A percentile compares a stretch with the other conserved stretches of the same genome.
phyloP scores from a whole-genome alignment of 164 flowering plant genomes.

The Amborella trichopoda region DNA sequence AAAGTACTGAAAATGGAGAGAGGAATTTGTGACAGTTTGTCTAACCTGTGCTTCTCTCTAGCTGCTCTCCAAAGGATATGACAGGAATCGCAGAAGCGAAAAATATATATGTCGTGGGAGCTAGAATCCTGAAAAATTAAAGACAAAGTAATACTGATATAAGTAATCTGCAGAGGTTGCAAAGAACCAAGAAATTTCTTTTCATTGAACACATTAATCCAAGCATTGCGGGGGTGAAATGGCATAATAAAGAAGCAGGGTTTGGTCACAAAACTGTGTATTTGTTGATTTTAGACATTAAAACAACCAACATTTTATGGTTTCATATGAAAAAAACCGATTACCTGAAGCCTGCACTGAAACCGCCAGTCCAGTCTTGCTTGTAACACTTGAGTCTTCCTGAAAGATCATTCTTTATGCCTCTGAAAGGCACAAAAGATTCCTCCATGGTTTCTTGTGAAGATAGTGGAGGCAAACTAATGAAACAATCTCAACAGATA shows the following conservation, averaged over 20 bases:
- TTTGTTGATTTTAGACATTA: too few species aligned
- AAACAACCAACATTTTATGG: too few species aligned
- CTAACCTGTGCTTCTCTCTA: slow-evolving; percentile 80
- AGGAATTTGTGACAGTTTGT: too few species aligned
- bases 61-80: slow-evolving; percentile 91
- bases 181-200: too few species aligned
- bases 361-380: slow-evolving; percentile 98
- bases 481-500: too few species aligned
- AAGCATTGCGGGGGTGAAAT: too few species aligned
- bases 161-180: too few species aligned
- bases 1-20: too few species aligned
- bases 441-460: slow-evolving; percentile 91
- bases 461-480: too few species aligned
- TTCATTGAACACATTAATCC: too few species aligned
- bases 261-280: too few species aligned
- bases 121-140: slow-evolving; percentile 58
- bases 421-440: slow-evolving; percentile 86
- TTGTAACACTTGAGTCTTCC: slow-evolving; percentile 87
- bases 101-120: slow-evolving; percentile 93
- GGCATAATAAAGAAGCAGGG: too few species aligned
- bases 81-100: slow-evolving; percentile 97
- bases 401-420: slow-evolving; percentile 78
- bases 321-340: neutral
- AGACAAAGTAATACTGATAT: neutral
- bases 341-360: slow-evolving; percentile 83